Conservation (phyloP, 2,329 filamentous ascomycete species). For the Cytospora chrysosperma region DNA sequence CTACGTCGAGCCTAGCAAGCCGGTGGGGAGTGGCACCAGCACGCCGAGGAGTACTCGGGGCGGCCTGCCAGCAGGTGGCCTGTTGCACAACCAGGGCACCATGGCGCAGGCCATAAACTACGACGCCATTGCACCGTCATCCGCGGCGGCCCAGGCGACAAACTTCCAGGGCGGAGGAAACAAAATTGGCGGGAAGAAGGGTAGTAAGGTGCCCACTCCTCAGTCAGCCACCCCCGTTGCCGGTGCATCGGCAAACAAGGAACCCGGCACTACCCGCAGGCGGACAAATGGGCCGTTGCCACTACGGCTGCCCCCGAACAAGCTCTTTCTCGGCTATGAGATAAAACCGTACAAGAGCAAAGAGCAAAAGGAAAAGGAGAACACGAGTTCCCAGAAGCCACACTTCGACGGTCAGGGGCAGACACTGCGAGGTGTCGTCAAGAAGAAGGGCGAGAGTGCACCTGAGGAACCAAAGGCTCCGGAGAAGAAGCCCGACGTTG, state of each 20-base stretch:
- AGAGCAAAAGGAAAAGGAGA: conserved; percentile 66
- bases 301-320: conserved; percentile 78
- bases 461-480: conserved; percentile 47
- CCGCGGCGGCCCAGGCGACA: conserved; percentile 66
- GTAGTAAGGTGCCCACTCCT: conserved; percentile 70
- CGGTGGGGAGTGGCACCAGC: conserved; percentile 70
- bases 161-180: conserved; percentile 82
- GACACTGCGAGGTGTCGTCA: conserved; percentile 67
- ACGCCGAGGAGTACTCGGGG: conserved; percentile 71
- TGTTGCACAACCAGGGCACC: conserved; percentile 79
- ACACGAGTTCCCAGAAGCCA: conserved; percentile 64
- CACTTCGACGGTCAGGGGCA: conserved; percentile 84
- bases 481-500: conserved; percentile 42
- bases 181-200: conserved; percentile 79
- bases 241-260: conserved; percentile 47
- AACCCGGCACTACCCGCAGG: conserved; percentile 36
- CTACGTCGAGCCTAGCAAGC: conserved; percentile 81
- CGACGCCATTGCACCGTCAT: conserved; percentile 77
- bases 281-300: conserved; percentile 80
- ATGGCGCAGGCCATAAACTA: conserved; percentile 99
- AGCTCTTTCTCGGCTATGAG: conserved; percentile 96
- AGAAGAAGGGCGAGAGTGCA: conserved; percentile 64
- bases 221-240: conserved; percentile 72
- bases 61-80: conserved; percentile 67
- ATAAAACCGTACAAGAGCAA: conserved; percentile 83